Evolutionary conservation across 176 grass and related monocot genomes (phyloP).

Genomic region (Elaeis guineensis): DNA sequence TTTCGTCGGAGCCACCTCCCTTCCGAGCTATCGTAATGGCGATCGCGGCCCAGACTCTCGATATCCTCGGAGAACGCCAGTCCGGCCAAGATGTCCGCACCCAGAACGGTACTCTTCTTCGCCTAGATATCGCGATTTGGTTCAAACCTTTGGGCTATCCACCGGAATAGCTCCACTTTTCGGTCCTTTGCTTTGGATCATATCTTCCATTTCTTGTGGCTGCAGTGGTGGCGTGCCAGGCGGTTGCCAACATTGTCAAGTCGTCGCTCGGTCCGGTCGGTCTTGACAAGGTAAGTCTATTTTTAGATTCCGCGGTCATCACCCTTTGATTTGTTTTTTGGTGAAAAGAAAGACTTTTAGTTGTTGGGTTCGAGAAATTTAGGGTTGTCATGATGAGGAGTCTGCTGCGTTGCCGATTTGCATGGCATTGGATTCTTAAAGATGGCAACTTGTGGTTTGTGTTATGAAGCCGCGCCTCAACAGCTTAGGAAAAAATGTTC

Average conservation of each 20-base stretch:
- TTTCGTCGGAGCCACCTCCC: constrained; percentile 4
- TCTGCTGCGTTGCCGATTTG: no score
- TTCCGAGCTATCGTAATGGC: constrained; percentile 26
- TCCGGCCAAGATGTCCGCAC: constrained; percentile 89
- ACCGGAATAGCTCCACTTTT: no score
- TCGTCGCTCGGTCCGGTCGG: constrained; percentile 81
- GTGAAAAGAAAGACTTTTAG: no score
- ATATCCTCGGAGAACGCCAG: constrained; percentile 90
- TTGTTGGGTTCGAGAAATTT: no score
- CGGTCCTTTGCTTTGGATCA: no score
- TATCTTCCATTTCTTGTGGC: not conserved
- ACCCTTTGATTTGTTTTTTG: not conserved
- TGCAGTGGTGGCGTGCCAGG: constrained; percentile 80
- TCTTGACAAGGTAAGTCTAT: constrained; percentile 72
- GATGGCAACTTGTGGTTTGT: no score
- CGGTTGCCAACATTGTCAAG: constrained; percentile 87
- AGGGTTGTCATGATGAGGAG: no score
- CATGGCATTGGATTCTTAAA: no score
- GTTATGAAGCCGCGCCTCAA: no score
- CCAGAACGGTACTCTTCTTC: constrained; percentile 51
- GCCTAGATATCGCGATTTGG: no score
- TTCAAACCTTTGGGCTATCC: no score
- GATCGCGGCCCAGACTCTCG: constrained; percentile 46
- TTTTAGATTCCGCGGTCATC: not conserved
- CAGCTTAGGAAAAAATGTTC: no score